Base-by-base conservation (phyloP, 768 basidiomycete genomes). In the Mycena galericulata region DNA sequence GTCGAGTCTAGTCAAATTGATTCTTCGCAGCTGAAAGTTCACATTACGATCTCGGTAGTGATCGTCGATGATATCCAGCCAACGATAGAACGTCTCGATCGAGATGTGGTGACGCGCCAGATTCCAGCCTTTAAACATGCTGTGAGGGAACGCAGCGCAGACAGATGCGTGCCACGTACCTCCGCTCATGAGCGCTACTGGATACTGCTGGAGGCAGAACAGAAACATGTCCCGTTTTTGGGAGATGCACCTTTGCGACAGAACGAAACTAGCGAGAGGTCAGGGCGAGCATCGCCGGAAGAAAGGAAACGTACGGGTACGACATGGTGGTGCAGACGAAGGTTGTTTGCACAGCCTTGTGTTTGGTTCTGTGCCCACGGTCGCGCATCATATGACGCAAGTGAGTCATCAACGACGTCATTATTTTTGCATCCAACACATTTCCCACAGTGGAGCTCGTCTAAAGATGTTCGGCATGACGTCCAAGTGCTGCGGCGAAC, bases 1-100 rank as follows among this genome's bases (percentile, higher is more conserved):
- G 27, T 54, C 50, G 26, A 32, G 20, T 43, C 29, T 29, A 9
- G 15, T 47, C 27, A 62, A 18, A 14, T 46, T 47, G n/a, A 63
- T 54, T 30, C 24, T 51, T 20, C 34, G 62, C 27, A 63, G 38
- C 22, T 34, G 27, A 17, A 26, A 24, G 24, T 53, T 38, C 4
- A 53, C 30, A 36, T 34, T 34, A 22, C 20, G 29, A 3, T 46
- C 41, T 20, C 17, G 26, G 26, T 22, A 20, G 30, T 38, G 30
- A 32, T 36, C 41, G 20, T 54, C 38, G 1, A 27, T 51, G n/a
- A 63, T 49, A 63, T 54, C 34, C 34, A 63, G 50, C 62, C 62
- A 63, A 10, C 62, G 62, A 50, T 53, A 63, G 50, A 63, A 63
- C 12, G 32, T 63, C 38, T 54, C 22, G 9, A 50, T 36, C 7